Base-by-base conservation (phyloP, 2,329 filamentous ascomycete genomes). In the Microsporum canis region DNA sequence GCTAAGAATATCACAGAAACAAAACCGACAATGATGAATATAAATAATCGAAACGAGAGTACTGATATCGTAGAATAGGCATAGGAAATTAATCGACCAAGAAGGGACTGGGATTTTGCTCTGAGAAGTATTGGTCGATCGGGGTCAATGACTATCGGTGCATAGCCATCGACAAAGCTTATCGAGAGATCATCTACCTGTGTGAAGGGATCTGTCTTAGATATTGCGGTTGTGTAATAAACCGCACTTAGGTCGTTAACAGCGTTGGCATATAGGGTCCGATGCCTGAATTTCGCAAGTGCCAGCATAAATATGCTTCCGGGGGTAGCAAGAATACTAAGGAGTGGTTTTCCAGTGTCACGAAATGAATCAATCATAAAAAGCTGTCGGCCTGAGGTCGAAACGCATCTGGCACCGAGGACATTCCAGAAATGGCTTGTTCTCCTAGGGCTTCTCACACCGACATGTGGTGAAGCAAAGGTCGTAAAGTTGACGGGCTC, bases 401-500 rank as follows among this genome's bases (percentile, higher is more conserved):
- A 95, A 3, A 97, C 76, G 0, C 87, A 90, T 61, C 88, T 82
- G 0, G 90, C 86, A 51, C 90, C 92, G 2, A 97, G 72, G n/a
- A 87, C 82, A 70, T 97, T 97, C 85, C 79, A 96, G 61, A 88
- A 76, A 70, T 80, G 82, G 70, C 84, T 85, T 14, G 88, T 88
- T 55, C 82, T 83, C 49, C 85, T 74, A 1, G 88, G 88, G 0
- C 84, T 84, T 57, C 87, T 80, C 1, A 88, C 87, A n/a, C 88
- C 88, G 5, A 91, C 79, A 73, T 91, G 88, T 29, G 88, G 92
- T 36, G 88, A 87, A 3, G 88, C 92, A 74, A 97, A 96, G 0
- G 91, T 96, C 1, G 88, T 89, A 74, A 97, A 96, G 78, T 95
- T 96, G 82, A 92, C 83, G 65, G 92, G 92, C 70, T 90, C 81